Evolutionary conservation across 352 stramenopile species (phyloP).

Genomic region (Phytopythium sindhum): DNA sequence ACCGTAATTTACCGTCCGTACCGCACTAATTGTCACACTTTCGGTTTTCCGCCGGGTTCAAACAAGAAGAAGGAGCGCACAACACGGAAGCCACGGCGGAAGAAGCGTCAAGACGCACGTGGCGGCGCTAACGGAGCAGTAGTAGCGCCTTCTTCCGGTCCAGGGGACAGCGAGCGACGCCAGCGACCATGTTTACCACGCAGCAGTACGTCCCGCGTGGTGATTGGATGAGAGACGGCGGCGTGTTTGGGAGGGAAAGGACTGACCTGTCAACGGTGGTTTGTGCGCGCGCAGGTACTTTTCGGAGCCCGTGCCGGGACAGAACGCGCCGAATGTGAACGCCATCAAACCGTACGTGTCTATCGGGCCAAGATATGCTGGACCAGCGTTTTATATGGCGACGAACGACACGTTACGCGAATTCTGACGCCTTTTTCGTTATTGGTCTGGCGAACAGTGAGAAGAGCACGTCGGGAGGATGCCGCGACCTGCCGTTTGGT

Average conservation of each 20-base stretch:
- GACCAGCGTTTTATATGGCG: background rate
- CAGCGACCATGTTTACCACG: constrained; percentile 28
- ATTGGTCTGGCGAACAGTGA: background rate
- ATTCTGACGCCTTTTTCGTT: background rate
- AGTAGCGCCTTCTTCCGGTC: background rate
- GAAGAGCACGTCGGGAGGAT: constrained; percentile 18
- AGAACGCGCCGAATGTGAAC: constrained; percentile 44
- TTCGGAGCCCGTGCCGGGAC: constrained; percentile 22
- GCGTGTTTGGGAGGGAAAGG: background rate
- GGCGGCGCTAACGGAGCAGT: background rate
- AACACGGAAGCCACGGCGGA: background rate
- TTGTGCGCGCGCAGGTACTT: constrained; percentile 26
- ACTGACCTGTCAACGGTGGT: background rate
- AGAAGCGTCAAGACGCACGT: background rate
- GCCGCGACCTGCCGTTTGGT: constrained; percentile 77
- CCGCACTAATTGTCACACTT: no score
- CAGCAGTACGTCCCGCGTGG: constrained; percentile 7
- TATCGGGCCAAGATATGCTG: background rate
- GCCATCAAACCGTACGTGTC: constrained; percentile 65
- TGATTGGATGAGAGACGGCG: background rate
- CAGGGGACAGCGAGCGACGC: background rate
- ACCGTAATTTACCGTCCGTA: no score
- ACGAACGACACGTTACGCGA: background rate
- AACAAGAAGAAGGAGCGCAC: background rate
- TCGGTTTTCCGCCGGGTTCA: background rate